Evolutionary conservation across 345 rosid species (phyloP), one percentile per base, ranked within the genome.

Genomic region (Melaleuca quinquenervia): DNA sequence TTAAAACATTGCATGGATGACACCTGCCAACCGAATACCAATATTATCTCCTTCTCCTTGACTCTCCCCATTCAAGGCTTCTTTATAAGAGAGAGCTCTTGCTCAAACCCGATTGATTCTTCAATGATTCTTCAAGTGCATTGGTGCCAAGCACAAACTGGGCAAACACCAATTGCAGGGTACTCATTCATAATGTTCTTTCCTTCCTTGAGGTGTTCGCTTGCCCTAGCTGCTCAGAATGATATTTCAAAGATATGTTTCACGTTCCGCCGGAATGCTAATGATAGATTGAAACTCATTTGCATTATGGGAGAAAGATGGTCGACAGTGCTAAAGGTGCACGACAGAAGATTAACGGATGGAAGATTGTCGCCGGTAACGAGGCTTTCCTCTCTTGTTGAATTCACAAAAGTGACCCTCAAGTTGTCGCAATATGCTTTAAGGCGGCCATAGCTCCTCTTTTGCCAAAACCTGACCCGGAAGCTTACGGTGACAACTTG

Each of bases 281-380:
- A 53, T 53, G 24, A 52, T 53, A 20, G 26, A 53, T 0, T 53
- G 56, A 53, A 20, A 8, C 26, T 21, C 56, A 20, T 21, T 0
- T 53, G 56, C 0, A 4, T 41, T 41, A 41, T 41, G 4, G 41
- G 41, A 41, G 41, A 41, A 41, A 41, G 41, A 41, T 41, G 41
- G 2, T 20, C 56, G 20, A 53, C 26, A 53, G 2, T 10, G 22
- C 56, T 53, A 53, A 53, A 53, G 26, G 26, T 20, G 11, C 2
- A 8, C 11, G 1, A 53, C 10, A 21, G 26, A 20, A 53, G 24
- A 7, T 53, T 50, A 50, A 10, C 51, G 12, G 51, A 52, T 3
- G 1, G 55, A 53, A 53, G 11, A 52, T 52, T 18, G 0, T 52
- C 0, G 5, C 11, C 0, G 4, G 11, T 8, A 0, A 41, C 4